Conservation (phyloP, 257 asterid species). For the Jasminum sambac region DNA sequence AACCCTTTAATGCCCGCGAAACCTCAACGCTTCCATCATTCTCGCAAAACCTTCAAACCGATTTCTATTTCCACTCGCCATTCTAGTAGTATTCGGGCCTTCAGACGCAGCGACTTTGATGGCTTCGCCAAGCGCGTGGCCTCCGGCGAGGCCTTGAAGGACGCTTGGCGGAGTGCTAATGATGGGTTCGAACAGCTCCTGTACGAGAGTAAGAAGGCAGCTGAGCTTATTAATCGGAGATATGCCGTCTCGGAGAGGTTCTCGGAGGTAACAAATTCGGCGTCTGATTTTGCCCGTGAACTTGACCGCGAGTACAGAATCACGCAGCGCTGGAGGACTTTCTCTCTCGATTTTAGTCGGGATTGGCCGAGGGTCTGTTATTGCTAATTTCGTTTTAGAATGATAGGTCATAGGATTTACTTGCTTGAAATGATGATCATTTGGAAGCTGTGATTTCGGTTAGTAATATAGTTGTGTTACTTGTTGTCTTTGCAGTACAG, state of each 20-base stretch:
- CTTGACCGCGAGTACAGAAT: constrained; percentile 78
- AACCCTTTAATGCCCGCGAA: constrained; percentile 49
- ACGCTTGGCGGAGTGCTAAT: constrained; percentile 78
- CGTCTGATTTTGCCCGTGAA: constrained; percentile 72
- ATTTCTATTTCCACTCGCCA: constrained; percentile 34
- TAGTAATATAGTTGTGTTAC: constrained; percentile 10
- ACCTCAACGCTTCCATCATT: constrained; percentile 10
- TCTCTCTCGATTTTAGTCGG: constrained; percentile 63
- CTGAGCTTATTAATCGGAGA: constrained; percentile 77
- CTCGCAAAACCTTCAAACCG: constrained; percentile 19
- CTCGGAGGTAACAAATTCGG: constrained; percentile 57
- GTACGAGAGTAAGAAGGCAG: constrained; percentile 80
- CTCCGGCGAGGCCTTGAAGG: constrained; percentile 82
- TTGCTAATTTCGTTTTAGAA: not conserved
- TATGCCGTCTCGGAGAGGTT: constrained; percentile 60
- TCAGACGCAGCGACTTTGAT: constrained; percentile 85
- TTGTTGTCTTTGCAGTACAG: constrained; percentile 65
- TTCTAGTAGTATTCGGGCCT: constrained; percentile 44
- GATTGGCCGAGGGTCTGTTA: constrained; percentile 77
- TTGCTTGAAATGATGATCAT: not conserved
- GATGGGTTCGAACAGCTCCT: constrained; percentile 77
- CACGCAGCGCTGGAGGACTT: constrained; percentile 69
- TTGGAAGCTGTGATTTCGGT: not conserved
- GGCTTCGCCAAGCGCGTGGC: constrained; percentile 68
- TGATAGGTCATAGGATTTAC: not conserved